Base-by-base conservation (phyloP, 805 yeast species). In the Schwanniomyces sp. region DNA sequence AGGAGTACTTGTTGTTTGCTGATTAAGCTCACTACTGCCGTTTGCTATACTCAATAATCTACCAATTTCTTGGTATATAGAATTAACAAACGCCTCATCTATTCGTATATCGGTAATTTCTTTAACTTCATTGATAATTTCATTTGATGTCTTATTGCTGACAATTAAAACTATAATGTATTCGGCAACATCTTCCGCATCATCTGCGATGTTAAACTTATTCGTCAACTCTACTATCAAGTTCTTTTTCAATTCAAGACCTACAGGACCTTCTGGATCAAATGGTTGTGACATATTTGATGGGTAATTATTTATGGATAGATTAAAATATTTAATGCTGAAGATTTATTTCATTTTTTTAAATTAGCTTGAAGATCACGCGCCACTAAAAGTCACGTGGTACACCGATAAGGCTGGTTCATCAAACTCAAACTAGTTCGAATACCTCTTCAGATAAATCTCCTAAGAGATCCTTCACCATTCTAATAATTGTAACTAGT, bases 101-200 rank as follows among this genome's bases (percentile, higher is more conserved):
- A 85, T 80, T 6, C 80, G 80, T 4, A 79, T 77, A 45, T 85
- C 86, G 51, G 85, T 82, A 43, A 86, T 68, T 39, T 80, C 78
- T 30, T 79, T 70, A 27, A 88, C 74, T 58, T 87, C 94, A 16
- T 66, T 67, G 16, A 78, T 75, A 30, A 86, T 84, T 45, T 83
- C 86, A 14, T 72, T 75, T 10, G 85, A 78, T 5, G 81, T 69
- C 57, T 85, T 82, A 55, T 85, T 83, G 54, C 85, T 85, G 11
- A 85, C 83, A 51, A 87, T 84, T 63, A 87, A 70, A 39, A 86
- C 77, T n/a, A 83, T 76, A 47, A 87, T 81, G 58, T 80, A 87
- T 63, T 87, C 94, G 11, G 94, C 88, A 37, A 85, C 83, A 55
- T 84, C 85, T 40, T 57, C 66, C 17, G 78, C 75, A 49, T 73